A percentile compares a stretch with the other conserved stretches of the same genome.
Evolutionary conservation across 192 early-diverging fungal genomes (phyloP).

Genomic region (Cetraspora pellucida): DNA sequence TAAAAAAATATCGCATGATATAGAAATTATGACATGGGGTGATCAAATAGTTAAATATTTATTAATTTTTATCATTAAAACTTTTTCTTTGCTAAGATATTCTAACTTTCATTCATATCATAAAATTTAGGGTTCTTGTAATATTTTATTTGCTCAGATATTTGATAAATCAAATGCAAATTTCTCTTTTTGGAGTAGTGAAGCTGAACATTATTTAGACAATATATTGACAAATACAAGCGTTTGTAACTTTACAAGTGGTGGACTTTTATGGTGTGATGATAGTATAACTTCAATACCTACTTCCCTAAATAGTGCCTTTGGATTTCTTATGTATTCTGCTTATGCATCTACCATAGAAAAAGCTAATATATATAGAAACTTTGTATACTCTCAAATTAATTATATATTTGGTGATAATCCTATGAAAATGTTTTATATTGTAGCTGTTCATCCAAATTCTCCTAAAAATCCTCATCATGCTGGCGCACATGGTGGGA

Average conservation of each 20-base stretch:
- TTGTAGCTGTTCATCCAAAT: neutral
- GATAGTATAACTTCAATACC: conserved; percentile 36
- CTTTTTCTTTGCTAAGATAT: too few species aligned
- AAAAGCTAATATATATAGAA: neutral
- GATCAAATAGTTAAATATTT: conserved; percentile 37
- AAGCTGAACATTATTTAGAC: conserved; percentile 46
- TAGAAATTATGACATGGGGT: conserved; percentile 51
- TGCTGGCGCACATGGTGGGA: conserved; percentile 57
- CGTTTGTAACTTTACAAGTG: conserved; percentile 43
- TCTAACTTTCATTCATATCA: too few species aligned
- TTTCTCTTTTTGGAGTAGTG: conserved; percentile 38
- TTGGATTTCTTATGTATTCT: conserved; percentile 34
- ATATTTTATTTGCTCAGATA: conserved; percentile 48
- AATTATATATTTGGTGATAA: neutral
- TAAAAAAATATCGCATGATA: neutral
- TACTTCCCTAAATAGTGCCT: conserved; percentile 41
- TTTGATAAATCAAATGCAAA: conserved; percentile 30
- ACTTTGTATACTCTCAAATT: neutral
- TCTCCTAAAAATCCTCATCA: conserved; percentile 57
- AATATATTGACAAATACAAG: conserved; percentile 29
- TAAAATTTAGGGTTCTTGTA: conserved; percentile 13
- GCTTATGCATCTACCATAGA: conserved; percentile 8
- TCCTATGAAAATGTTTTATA: neutral
- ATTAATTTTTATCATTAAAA: too few species aligned
- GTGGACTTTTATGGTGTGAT: conserved; percentile 46